Evolutionary conservation across 2,329 filamentous ascomycete genomes (phyloP).

Genomic region (Penicillium sumatraense): DNA sequence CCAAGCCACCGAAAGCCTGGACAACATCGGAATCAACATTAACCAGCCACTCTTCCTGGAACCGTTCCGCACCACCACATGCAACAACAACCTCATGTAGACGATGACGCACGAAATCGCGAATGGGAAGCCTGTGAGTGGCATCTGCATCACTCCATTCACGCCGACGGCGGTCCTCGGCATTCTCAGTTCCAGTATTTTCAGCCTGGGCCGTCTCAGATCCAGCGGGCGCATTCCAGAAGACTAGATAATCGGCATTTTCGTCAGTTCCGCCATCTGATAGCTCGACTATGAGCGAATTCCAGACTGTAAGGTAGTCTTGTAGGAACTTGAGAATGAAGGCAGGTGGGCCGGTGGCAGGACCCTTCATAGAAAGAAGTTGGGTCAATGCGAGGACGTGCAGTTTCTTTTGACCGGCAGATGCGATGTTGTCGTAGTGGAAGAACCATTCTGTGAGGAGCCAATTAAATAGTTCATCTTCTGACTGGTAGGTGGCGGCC

Average conservation of each 20-base stretch:
- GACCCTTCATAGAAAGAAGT: constrained; percentile 45
- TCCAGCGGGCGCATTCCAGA: constrained; percentile 36
- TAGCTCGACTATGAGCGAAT: constrained; percentile 50
- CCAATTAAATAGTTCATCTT: constrained; percentile 47
- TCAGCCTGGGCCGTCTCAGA: constrained; percentile 34
- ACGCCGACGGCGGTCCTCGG: constrained; percentile 47
- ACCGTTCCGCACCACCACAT: constrained; percentile 47
- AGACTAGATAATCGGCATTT: constrained; percentile 48
- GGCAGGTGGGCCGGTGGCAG: constrained; percentile 36
- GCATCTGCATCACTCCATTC: constrained; percentile 47
- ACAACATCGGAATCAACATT: constrained; percentile 51
- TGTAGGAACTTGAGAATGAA: constrained; percentile 51
- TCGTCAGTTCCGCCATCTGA: constrained; percentile 47
- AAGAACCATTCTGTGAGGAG: constrained; percentile 53
- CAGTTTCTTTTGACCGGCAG: constrained; percentile 52
- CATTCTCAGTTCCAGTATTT: constrained; percentile 40
- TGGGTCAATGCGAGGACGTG: constrained; percentile 52
- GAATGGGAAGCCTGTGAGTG: constrained; percentile 49
- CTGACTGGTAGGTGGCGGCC: constrained; percentile 37
- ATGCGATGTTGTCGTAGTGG: constrained; percentile 54
- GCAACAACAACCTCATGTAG: constrained; percentile 44
- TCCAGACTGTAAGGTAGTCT: constrained; percentile 53
- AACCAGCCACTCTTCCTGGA: constrained; percentile 48
- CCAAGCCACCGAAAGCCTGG: constrained; percentile 43
- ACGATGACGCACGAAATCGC: constrained; percentile 49